A percentile compares a stretch with the other conserved stretches of the same genome.
These are phyloP conservation scores for Diaporthe sp. DNA, from an alignment of 2,329 filamentous ascomycete genomes.

Conservation along the genomic window DNA sequence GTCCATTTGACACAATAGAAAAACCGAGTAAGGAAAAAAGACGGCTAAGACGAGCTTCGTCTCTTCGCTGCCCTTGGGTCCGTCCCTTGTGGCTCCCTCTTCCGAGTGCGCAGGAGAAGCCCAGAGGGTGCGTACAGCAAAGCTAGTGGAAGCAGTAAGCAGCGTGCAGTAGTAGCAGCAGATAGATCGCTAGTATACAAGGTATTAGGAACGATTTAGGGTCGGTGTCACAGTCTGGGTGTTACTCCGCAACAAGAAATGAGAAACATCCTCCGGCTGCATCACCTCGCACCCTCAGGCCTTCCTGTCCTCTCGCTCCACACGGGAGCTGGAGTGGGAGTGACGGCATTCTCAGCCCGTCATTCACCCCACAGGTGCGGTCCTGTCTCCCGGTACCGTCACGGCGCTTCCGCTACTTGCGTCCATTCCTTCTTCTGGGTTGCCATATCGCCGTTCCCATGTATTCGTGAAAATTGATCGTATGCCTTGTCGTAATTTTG, in stretches of 20 bases:
- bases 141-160: constrained; percentile 29
- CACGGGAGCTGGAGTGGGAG: constrained; percentile 19
- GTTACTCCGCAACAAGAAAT: constrained; percentile 19
- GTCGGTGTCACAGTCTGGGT: constrained; percentile 16
- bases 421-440: constrained; percentile 16
- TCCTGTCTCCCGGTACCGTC: constrained; percentile 10
- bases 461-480: constrained; percentile 33
- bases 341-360: constrained; percentile 28
- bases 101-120: background rate
- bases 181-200: constrained; percentile 40
- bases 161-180: constrained; percentile 36
- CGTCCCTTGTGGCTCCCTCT: background rate
- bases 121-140: background rate
- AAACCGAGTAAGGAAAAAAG: constrained; percentile 9
- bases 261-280: constrained; percentile 7
- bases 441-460: constrained; percentile 28
- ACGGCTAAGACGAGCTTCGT: constrained; percentile 12
- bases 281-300: constrained; percentile 2
- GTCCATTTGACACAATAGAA: constrained; percentile 34
- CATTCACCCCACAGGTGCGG: constrained; percentile 5
- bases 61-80: background rate
- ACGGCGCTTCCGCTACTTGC: constrained; percentile 17
- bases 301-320: constrained; percentile 21
- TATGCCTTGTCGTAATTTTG: constrained; percentile 35
- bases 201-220: constrained; percentile 27